Base-by-base conservation (phyloP, 768 basidiomycete species). In the Cystoderma amianthinum region DNA sequence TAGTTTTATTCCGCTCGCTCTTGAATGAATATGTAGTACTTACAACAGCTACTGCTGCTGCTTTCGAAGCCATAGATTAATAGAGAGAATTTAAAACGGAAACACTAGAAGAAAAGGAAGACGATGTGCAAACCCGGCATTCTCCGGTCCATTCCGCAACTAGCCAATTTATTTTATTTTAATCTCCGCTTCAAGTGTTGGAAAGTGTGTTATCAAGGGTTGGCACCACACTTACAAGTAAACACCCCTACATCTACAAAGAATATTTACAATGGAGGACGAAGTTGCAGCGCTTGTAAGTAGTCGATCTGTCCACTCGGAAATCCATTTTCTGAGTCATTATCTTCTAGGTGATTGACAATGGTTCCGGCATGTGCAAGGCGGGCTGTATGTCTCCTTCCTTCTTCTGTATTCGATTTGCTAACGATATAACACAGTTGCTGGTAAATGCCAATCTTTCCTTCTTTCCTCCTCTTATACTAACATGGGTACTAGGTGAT, bases 311-410 rank as follows among this genome's bases (percentile, higher is more conserved):
- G 25, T 28, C 25, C 25, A 7, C 25, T 28, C 25, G 25, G 25
- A n/a, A 28, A n/a, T 7, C n/a, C 36, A 41, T 34, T 45, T 38
- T 7, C 49, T 30, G n/a, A n/a, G n/a, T n/a, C n/a, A n/a, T n/a
- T n/a, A n/a, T 16, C 13, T 37, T 32, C 22, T 49, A 86, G 85
- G 87, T 89, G 65, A 85, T 89, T 61, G 85, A 91, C 67, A 90
- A 89, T 65, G 92, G 90, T 60, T 97, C 94, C 60, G 95, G 94
- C 68, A 98, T 97, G 94, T 97, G 94, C 85, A 98, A 98, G 75
- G 95, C 95, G 79, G 95, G 95, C 69, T 91, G 88, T 90, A 63
- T 55, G 85, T 82, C 24, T n/a, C 48, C 51, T 53, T 43, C 42
- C 20, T 24, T 38, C 44, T 45, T 39, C 39, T 47, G 37, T 46